Evolutionary conservation across 1,284 basidiomycete species (phyloP).

Genomic region (Microbotryum intermedium): DNA sequence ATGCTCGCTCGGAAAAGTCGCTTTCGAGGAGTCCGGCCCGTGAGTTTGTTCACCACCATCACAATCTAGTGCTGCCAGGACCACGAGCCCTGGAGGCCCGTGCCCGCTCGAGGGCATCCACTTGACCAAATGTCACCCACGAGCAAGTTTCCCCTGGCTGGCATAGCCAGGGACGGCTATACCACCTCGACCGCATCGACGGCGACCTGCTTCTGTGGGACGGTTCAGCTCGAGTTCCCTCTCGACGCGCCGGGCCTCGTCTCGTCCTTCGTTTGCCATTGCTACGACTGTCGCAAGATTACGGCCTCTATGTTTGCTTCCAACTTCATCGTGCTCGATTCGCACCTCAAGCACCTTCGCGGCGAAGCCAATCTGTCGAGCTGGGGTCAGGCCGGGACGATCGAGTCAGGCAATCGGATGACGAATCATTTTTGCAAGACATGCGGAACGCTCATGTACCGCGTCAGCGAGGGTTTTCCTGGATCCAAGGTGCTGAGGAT

Average conservation of each 20-base stretch:
- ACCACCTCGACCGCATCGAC: constrained; percentile 36
- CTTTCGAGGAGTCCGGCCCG: too few relatives aligned
- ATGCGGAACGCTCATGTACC: constrained; percentile 40
- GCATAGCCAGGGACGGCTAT: constrained; percentile 32
- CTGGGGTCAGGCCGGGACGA: constrained; percentile 33
- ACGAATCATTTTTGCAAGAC: constrained; percentile 39
- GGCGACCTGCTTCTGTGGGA: constrained; percentile 39
- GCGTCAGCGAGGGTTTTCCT: constrained; percentile 28
- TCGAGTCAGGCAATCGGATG: constrained; percentile 33
- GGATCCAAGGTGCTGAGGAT: constrained; percentile 33
- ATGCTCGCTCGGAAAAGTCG: too few relatives aligned
- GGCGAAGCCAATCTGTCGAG: constrained; percentile 35
- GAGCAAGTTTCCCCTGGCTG: constrained; percentile 21
- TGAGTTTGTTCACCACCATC: too few relatives aligned
- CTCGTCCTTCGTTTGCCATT: constrained; percentile 37
- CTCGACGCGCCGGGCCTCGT: constrained; percentile 34
- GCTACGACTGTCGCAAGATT: constrained; percentile 39
- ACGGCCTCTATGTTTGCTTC: constrained; percentile 39
- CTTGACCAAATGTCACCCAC: too few relatives aligned
- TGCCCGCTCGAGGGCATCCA: too few relatives aligned
- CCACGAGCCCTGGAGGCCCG: too few relatives aligned
- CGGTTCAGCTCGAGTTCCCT: constrained; percentile 37
- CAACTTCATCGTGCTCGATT: constrained; percentile 35
- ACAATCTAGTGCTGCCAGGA: too few relatives aligned
- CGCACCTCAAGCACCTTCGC: constrained; percentile 33